These are phyloP conservation scores for Epichloe aotearoae DNA, from an alignment of 2,329 filamentous ascomycete species.

Conservation along the genomic window DNA sequence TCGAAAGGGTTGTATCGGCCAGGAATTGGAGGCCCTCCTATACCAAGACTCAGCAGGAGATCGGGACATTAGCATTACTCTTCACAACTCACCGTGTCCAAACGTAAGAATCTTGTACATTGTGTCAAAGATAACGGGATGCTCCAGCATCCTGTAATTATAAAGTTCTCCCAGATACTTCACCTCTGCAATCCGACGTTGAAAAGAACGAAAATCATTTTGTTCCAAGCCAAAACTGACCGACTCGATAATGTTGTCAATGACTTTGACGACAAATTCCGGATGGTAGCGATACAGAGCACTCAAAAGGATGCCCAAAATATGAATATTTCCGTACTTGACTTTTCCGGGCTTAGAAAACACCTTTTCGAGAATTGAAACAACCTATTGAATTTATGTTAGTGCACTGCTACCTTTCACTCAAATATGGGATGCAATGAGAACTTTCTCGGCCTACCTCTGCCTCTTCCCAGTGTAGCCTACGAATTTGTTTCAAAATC, in stretches of 20 bases:
- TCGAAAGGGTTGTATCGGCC: conserved; percentile 69
- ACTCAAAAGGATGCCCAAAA: conserved; percentile 79
- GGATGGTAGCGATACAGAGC: conserved; percentile 87
- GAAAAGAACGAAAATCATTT: conserved; percentile 96
- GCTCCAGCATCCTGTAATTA: conserved; percentile 94
- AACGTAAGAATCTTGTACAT: conserved; percentile 92
- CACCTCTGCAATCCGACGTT: conserved; percentile 85
- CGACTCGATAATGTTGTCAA: conserved; percentile 83
- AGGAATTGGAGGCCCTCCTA: conserved; percentile 66
- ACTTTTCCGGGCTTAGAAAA: conserved; percentile 96
- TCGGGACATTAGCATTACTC: background rate
- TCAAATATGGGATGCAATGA: background rate
- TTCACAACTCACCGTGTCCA: conserved; percentile 51
- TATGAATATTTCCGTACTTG: conserved; percentile 92
- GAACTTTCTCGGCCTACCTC: conserved; percentile 41
- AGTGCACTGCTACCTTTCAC: background rate
- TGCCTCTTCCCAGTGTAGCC: conserved; percentile 92
- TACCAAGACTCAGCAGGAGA: conserved; percentile 1
- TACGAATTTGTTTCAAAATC: conserved; percentile 84
- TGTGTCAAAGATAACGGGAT: conserved; percentile 86
- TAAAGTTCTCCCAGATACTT: conserved; percentile 96
- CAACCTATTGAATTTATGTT: conserved; percentile 35
- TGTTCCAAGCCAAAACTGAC: conserved; percentile 80
- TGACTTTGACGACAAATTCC: conserved; percentile 77
- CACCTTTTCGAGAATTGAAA: conserved; percentile 69